A percentile compares a stretch with the other conserved stretches of the same genome.
Evolutionary conservation across 2,329 filamentous ascomycete genomes (phyloP).

Genomic region (Talaromyces funiculosus): DNA sequence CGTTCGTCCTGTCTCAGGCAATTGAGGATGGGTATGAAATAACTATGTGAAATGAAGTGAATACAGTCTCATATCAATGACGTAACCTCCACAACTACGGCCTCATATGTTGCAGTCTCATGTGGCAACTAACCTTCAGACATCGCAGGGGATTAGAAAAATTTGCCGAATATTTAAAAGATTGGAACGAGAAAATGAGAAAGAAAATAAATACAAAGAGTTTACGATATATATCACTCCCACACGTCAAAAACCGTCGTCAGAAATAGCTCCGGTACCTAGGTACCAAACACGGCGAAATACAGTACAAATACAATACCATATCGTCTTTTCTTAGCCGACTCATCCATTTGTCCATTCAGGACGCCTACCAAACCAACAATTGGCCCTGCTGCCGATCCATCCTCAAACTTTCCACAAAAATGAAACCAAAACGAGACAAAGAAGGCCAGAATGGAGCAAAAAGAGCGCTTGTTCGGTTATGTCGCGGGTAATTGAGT

Average conservation of each 20-base stretch:
- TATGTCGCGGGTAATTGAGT: constrained; percentile 1
- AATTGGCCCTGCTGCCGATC: not conserved
- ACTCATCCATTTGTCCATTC: not conserved
- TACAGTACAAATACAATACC: not conserved
- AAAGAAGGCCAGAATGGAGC: not conserved
- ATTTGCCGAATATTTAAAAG: no score
- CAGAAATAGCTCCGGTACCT: not conserved
- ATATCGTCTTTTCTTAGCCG: not conserved
- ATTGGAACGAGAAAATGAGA: no score
- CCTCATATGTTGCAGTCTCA: not conserved
- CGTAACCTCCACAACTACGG: not conserved
- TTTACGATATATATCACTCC: not conserved
- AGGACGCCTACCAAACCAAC: not conserved
- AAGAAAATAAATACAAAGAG: not conserved
- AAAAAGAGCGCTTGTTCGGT: not conserved
- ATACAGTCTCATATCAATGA: not conserved
- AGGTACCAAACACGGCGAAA: not conserved
- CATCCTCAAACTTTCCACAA: not conserved
- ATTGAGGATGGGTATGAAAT: not conserved
- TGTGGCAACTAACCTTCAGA: not conserved
- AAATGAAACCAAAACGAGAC: not conserved
- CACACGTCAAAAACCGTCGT: not conserved
- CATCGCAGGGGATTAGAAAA: no score
- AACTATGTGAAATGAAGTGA: no score
- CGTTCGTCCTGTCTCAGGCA: not conserved